A percentile compares a stretch with the other conserved stretches of the same genome.
These are phyloP conservation scores for Calcarisporium arbuscula DNA, from an alignment of 2,329 filamentous ascomycete genomes.

Conservation along the genomic window DNA sequence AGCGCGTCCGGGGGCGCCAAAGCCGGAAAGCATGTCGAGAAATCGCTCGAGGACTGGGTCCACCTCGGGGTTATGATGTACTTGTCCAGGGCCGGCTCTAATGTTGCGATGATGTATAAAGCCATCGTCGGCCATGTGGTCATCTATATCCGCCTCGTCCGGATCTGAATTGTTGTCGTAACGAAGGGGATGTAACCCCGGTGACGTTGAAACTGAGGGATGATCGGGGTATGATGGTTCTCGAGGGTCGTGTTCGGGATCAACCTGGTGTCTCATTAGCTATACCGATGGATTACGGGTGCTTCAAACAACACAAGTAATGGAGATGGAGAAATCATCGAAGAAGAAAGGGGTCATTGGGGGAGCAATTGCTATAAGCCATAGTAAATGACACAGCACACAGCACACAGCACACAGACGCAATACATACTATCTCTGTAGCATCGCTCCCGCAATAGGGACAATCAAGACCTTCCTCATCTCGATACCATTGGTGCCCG, in stretches of 20 bases:
- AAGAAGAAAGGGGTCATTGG: not conserved
- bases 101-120: conserved; percentile 33
- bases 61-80: conserved; percentile 25
- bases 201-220: conserved; percentile 21
- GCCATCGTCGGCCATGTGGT: conserved; percentile 38
- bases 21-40: conserved; percentile 35
- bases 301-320: no score
- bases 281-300: no score
- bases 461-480: conserved; percentile 63
- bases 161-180: conserved; percentile 45
- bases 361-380: no score
- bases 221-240: conserved; percentile 24
- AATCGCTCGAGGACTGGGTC: conserved; percentile 36
- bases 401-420: no score
- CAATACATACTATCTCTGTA: conserved; percentile 75
- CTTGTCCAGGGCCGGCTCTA: conserved; percentile 16
- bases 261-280: no score
- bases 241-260: conserved; percentile 57
- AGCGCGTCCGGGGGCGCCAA: conserved; percentile 22
- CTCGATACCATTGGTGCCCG: conserved; percentile 70
- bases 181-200: conserved; percentile 19
- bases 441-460: conserved; percentile 73
- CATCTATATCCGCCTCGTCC: conserved; percentile 53
- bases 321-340: not conserved
- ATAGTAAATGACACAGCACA: no score